These are phyloP conservation scores for Cubamyces lactineus DNA, from an alignment of 768 basidiomycete species.

Conservation along the genomic window DNA sequence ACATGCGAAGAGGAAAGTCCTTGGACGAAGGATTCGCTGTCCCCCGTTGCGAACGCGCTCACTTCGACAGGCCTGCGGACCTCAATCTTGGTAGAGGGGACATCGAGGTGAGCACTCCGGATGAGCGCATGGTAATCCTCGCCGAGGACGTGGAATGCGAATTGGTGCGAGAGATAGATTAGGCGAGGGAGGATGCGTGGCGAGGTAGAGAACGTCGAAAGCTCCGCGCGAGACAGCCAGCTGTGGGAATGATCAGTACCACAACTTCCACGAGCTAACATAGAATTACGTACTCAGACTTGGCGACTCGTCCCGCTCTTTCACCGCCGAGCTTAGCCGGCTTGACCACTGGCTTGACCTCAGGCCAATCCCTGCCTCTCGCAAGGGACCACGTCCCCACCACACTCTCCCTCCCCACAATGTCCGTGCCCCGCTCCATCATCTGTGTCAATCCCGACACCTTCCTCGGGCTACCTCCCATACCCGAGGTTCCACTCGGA, in stretches of 20 bases:
- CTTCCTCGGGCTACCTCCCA: constrained; percentile 38
- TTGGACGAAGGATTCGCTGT: constrained; percentile 56
- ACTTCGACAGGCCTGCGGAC: constrained; percentile 76
- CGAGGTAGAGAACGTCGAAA: constrained; percentile 70
- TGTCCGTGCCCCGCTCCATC: constrained; percentile 40
- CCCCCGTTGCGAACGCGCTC: constrained; percentile 48
- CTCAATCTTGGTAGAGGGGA: constrained; percentile 60
- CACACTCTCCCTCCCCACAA: constrained; percentile 42
- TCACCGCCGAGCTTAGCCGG: constrained; percentile 1
- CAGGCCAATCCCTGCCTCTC: constrained; percentile 53
- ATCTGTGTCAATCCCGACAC: constrained; percentile 42
- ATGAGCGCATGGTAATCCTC: constrained; percentile 83
- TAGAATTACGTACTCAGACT: constrained; percentile 39
- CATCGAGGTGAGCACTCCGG: constrained; percentile 61
- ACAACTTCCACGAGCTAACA: constrained; percentile 2
- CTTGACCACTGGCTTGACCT: constrained; percentile 46
- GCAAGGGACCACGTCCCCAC: constrained; percentile 72
- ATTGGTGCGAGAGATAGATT: constrained; percentile 85
- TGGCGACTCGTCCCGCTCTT: constrained; percentile 15
- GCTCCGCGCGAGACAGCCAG: constrained; percentile 79
- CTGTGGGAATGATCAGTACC: constrained; percentile 39
- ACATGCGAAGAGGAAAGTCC: constrained; percentile 44
- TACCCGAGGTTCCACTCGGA: constrained; percentile 29
- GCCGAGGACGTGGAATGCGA: constrained; percentile 75
- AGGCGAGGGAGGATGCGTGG: constrained; percentile 66